Evolutionary conservation across 352 stramenopile genomes (phyloP), one percentile per base, ranked within the genome.

Genomic region (Blastocystis sp.): DNA sequence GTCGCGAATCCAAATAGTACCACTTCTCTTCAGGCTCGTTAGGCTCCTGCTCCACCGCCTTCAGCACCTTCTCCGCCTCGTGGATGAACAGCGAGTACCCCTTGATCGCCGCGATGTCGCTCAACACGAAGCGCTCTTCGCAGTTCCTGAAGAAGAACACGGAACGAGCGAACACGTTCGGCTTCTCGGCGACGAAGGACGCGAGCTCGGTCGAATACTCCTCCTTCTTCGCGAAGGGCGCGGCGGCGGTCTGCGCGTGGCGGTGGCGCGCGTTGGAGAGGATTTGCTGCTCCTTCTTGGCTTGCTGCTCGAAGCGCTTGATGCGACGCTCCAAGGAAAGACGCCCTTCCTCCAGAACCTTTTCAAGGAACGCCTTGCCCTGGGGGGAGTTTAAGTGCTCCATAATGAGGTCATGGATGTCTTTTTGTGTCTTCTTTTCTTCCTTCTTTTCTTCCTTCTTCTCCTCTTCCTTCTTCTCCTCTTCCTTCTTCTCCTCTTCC

Each of bases 1-100:
- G 51, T 1, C 66, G 74, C 59, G 60, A 26, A n/a, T 85, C 74
- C 1, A 67, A 55, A 50, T 50, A 85, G 26, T 16, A 37, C 74
- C 74, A 85, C 50, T 21, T 19, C 29, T 85, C 74, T 29, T 85
- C 74, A 16, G 19, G 9, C 24, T 19, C 50, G 6, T 66, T 55
- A 3, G 16, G 26, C 3, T 19, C n/a, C 24, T 16, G 16, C 13
- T 35, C n/a, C 33, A 69, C 26, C 51, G 26, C 31, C 45, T 33
- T 29, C 66, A 77, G 4, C 9, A 77, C 0, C 45, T 55, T 55
- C 45, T 55, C 45, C 45, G 45, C 45, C 45, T 55, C 45, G 6
- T 19, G 45, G 6, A 19, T 6, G n/a, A 37, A 41, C 21, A 24
- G 29, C 26, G 63, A 74, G 63, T 50, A 50, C 10, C 63, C 3